Evolutionary conservation across 371 early-diverging fungal genomes (phyloP), one percentile per base, ranked within the genome.

Genomic region (Mucor lusitanicus): DNA sequence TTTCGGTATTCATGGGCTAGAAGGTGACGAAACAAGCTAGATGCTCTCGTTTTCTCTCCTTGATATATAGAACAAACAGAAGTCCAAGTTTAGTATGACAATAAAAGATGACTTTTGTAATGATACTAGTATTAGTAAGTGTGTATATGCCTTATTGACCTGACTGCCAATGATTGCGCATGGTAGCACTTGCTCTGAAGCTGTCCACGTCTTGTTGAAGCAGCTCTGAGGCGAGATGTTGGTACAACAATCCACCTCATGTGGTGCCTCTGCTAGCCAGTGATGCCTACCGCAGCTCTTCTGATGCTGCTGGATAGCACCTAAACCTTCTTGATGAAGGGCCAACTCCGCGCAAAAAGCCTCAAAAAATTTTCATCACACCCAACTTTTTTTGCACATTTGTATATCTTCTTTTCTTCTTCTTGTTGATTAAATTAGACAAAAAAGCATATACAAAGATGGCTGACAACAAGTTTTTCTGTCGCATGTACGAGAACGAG

Each of bases 401-500:
- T 35, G 37, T 35, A 35, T 35, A 12, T 35, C 37, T 35, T 35
- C 55, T 56, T 37, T 63, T 33, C n/a, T 13, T 48, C 32, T 19
- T 21, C 30, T 48, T 59, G 27, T 48, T 44, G 11, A 23, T 50
- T 27, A 23, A 53, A 25, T 40, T 53, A 53, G 53, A 53, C 25
- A 27, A 25, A 53, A 48, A 33, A 21, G 25, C 8, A 55, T 35
- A 58, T 33, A 48, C 25, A 30, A 68, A 67, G 25, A 73, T 73
- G 73, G 63, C 69, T 59, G 73, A 73, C 60, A 63, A 63, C 54
- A 83, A 86, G 70, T 82, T 87, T 59, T 83, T 83, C 70, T 93
- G 91, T 82, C 92, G 94, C 66, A 96, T 96, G 91, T 97, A 98
- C 87, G 95, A 95, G 80, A 90, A 93, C 73, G 88, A 90, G 74